phyloP scores from a whole-genome alignment of 331 rosid genomes.

The Stylosanthes scabra region DNA sequence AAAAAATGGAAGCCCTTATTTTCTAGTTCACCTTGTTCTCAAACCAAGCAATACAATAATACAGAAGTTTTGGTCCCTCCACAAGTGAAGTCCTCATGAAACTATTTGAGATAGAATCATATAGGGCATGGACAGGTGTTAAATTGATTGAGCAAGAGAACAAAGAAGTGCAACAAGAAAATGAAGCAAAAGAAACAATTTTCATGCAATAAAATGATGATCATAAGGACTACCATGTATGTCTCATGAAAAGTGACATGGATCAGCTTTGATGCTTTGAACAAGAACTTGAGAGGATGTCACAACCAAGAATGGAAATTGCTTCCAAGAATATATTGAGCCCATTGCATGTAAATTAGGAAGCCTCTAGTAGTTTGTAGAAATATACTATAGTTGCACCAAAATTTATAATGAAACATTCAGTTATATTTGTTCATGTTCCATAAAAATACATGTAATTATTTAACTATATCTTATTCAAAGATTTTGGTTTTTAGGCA shows the following conservation, averaged over 20 bases:
- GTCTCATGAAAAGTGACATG: constrained; percentile 81
- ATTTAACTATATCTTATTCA: not conserved
- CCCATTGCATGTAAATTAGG: too few relatives aligned
- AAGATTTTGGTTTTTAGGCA: not conserved
- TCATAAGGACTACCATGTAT: constrained; percentile 61
- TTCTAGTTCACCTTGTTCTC: constrained; percentile 79
- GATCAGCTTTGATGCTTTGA: constrained; percentile 83
- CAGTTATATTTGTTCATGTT: not conserved
- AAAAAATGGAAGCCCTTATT: constrained; percentile 80
- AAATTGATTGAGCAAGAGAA: constrained; percentile 60
- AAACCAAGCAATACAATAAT: constrained; percentile 69
- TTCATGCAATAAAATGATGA: constrained; percentile 54
- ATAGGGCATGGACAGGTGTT: constrained; percentile 87
- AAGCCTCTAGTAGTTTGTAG: too few relatives aligned
- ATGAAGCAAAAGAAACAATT: constrained; percentile 54
- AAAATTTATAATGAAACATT: not conserved
- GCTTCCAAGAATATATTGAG: too few relatives aligned
- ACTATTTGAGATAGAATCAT: constrained; percentile 91
- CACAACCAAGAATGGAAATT: constrained; percentile 55
- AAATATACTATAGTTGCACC: not conserved
- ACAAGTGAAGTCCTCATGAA: constrained; percentile 76
- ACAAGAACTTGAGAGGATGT: constrained; percentile 64
- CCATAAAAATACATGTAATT: not conserved
- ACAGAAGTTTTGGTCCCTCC: constrained; percentile 78
- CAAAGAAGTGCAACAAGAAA: constrained; percentile 50